Evolutionary conservation across 2,329 filamentous ascomycete genomes (phyloP), one percentile per base, ranked within the genome.

Genomic region (Colletotrichum australisinense): DNA sequence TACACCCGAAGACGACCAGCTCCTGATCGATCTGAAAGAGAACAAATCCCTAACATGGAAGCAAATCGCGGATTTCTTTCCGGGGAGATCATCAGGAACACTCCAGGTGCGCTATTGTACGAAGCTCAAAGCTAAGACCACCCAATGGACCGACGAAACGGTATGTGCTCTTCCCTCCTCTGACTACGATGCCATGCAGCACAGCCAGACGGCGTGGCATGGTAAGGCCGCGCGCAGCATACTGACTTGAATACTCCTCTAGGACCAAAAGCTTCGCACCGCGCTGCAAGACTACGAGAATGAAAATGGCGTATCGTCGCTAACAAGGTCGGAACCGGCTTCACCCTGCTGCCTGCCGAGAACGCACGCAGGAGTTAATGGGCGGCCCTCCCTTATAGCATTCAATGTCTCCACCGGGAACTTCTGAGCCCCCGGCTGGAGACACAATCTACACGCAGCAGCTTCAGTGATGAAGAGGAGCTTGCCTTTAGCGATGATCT

Each of bases 1-100:
- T 80, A 98, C 95, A 1, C 92, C 94, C 11, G 95, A 97, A 82
- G 95, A 98, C 80, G 95, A 98, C 82, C 92, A 94, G 77, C 86
- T 97, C 60, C 87, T 98, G 67, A 92, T 98, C 69, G 94, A 97
- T 80, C 86, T 98, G 75, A 98, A 98, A 83, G 95, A 98, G 84
- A 95, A 97, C 79, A 97, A 97, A 83, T 95, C 94, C 80, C 87
- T 98, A 80, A 97, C 95, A 5, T 98, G 95, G 95, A 98, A 97
- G 84, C 95, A 98, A 86, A 98, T 98, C 79, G 94, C 95, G 69
- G 95, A 98, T 80, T 98, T 98, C 84, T 98, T 98, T 78, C 95
- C 95, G 0, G 95, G 95, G 1, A 89, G 95, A 71, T 97, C 94
- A 72, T 97, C 94, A 58, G 95, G 95, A 22, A 98, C 95, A 35